phyloP scores from a whole-genome alignment of 2,329 filamentous ascomycete genomes.

The Sclerotinia trifoliorum region DNA sequence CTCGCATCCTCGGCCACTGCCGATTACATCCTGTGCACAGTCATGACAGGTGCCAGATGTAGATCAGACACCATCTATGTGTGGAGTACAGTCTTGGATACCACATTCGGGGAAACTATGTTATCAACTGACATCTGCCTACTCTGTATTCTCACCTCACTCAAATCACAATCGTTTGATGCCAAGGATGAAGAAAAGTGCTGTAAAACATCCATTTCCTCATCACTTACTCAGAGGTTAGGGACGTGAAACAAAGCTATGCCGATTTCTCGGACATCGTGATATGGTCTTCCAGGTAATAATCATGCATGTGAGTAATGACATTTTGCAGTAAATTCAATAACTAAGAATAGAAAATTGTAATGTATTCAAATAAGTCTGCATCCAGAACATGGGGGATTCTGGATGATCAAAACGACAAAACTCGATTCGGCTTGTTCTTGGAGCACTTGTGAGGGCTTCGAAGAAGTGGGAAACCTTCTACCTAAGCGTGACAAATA shows the following conservation, averaged over 20 bases:
- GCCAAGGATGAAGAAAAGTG: not conserved
- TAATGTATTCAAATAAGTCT: slow-evolving; percentile 16
- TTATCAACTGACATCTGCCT: not conserved
- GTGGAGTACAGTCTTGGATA: not conserved
- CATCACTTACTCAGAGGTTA: not conserved
- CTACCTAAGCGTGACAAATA: slow-evolving; percentile 37
- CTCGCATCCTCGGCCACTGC: slow-evolving; percentile 1
- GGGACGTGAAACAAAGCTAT: too few relatives aligned
- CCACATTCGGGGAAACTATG: not conserved
- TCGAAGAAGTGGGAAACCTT: slow-evolving; percentile 34
- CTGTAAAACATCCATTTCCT: not conserved
- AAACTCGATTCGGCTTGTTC: slow-evolving; percentile 25
- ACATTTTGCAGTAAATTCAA: too few relatives aligned
- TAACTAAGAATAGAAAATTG: not conserved
- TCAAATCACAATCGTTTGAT: not conserved
- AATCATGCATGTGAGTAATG: not conserved
- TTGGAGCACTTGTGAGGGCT: slow-evolving; percentile 37
- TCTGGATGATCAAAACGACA: slow-evolving; percentile 12
- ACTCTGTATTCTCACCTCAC: not conserved
- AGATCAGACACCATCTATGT: not conserved
- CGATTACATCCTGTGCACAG: not conserved
- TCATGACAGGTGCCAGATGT: slow-evolving; percentile 4
- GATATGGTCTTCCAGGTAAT: not conserved
- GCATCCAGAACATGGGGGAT: slow-evolving; percentile 10
- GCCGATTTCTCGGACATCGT: not conserved